Evolutionary conservation across 805 yeast species (phyloP).

Genomic region (Kodamaea neixiangensis): DNA sequence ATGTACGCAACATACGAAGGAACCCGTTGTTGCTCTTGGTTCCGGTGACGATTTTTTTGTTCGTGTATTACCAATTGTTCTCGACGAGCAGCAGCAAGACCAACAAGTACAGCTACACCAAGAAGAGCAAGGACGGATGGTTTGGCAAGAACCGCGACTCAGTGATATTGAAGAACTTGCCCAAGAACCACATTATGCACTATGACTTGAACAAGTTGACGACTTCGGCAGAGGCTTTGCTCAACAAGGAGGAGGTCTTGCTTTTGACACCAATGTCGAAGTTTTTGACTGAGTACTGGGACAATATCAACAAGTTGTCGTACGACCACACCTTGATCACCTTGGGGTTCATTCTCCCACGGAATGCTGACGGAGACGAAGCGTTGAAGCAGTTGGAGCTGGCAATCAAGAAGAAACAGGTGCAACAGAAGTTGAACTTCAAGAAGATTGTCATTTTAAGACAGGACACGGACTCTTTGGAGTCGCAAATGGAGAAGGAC

Average conservation of each 20-base stretch:
- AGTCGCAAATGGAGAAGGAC: slow-evolving; percentile 77
- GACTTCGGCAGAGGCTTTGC: slow-evolving; percentile 69
- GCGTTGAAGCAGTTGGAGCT: slow-evolving; percentile 72
- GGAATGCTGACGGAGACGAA: slow-evolving; percentile 76
- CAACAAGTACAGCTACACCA: slow-evolving; percentile 48
- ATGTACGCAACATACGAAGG: slow-evolving; percentile 59
- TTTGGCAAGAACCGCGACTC: slow-evolving; percentile 53
- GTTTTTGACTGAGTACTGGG: slow-evolving; percentile 87
- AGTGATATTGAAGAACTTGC: slow-evolving; percentile 59
- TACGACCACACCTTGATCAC: slow-evolving; percentile 87
- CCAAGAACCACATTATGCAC: slow-evolving; percentile 75
- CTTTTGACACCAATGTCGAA: slow-evolving; percentile 88
- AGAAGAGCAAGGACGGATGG: slow-evolving; percentile 44
- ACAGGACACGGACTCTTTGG: slow-evolving; percentile 82
- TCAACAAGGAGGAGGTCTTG: slow-evolving; percentile 78
- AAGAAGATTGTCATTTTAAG: slow-evolving; percentile 84
- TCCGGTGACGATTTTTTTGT: slow-evolving; percentile 45
- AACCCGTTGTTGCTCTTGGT: slow-evolving; percentile 51
- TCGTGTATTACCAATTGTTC: slow-evolving; percentile 46
- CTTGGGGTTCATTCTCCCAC: slow-evolving; percentile 89
- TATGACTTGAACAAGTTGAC: slow-evolving; percentile 80
- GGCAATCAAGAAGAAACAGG: slow-evolving; percentile 74
- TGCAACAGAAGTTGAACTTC: slow-evolving; percentile 61
- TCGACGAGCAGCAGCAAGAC: slow-evolving; percentile 17
- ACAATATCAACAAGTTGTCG: slow-evolving; percentile 66